Conservation (phyloP, 371 early-diverging fungal species). For the Actinomortierella wolfii region DNA sequence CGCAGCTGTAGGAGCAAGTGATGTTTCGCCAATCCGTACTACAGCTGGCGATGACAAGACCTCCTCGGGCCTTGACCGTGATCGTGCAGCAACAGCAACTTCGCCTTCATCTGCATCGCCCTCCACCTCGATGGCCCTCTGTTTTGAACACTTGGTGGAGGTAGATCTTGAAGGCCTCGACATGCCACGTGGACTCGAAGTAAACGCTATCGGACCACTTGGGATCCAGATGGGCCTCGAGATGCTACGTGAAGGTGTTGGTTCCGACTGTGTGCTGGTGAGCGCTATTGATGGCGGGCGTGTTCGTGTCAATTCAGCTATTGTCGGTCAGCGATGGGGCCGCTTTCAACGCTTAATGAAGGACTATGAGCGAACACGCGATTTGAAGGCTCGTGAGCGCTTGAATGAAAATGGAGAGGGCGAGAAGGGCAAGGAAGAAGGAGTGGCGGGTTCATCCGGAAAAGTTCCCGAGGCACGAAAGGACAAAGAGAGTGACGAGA, state of each 20-base stretch:
- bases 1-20: no score
- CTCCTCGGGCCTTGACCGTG: no score
- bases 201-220: slow-evolving; percentile 49
- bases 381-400: slow-evolving; percentile 1
- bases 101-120: slow-evolving; percentile 15
- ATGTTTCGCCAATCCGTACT: no score
- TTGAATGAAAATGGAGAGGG: no score
- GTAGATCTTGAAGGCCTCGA: slow-evolving; percentile 76
- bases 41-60: no score
- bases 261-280: slow-evolving; percentile 60
- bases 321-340: slow-evolving; percentile 72
- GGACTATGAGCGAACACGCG: slow-evolving; percentile 25
- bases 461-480: no score
- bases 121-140: slow-evolving; percentile 56
- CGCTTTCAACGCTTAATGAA: slow-evolving; percentile 57
- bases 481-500: no score
- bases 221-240: slow-evolving; percentile 65
- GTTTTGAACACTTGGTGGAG: slow-evolving; percentile 67
- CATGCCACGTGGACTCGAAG: slow-evolving; percentile 51
- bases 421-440: no score
- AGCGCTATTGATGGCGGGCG: slow-evolving; percentile 57
- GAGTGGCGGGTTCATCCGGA: no score
- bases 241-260: slow-evolving; percentile 58
- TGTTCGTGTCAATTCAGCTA: slow-evolving; percentile 62
- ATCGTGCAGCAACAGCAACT: no score